phyloP scores from a whole-genome alignment of 78 protist species.

The Acrasis kona region DNA sequence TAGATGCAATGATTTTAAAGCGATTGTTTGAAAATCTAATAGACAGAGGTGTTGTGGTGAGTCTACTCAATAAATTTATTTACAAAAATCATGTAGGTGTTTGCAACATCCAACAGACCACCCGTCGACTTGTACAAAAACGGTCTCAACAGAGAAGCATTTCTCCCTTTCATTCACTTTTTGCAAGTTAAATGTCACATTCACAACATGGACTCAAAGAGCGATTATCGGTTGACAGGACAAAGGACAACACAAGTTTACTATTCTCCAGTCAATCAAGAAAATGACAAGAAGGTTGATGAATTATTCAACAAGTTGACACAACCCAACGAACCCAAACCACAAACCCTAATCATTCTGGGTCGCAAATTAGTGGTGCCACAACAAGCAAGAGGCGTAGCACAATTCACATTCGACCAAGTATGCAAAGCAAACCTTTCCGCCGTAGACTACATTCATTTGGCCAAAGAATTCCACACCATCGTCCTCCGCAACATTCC shows the following conservation, averaged over 20 bases:
- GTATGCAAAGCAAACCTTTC: constrained; percentile 34
- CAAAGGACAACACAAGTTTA: constrained; percentile 1
- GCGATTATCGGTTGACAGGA: constrained; percentile 65
- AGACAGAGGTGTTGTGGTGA: constrained; percentile 55
- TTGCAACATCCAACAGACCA: constrained; percentile 78
- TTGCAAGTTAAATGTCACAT: constrained; percentile 31
- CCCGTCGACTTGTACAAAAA: constrained; percentile 71
- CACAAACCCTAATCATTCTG: not conserved
- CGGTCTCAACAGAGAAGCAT: constrained; percentile 70
- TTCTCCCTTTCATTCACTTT: constrained; percentile 70
- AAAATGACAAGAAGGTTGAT: not conserved
- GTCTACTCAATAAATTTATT: too few relatives aligned
- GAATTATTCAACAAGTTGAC: constrained; percentile 10
- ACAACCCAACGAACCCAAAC: constrained; percentile 14
- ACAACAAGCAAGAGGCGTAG: constrained; percentile 20
- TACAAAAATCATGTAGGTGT: too few relatives aligned
- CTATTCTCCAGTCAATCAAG: not conserved
- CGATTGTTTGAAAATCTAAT: constrained; percentile 65
- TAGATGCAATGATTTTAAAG: constrained; percentile 80
- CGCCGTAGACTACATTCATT: constrained; percentile 67
- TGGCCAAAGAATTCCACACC: constrained; percentile 54
- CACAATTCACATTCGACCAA: constrained; percentile 43
- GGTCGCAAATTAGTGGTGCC: constrained; percentile 49
- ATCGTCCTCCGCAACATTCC: constrained; percentile 52
- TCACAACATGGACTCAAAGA: constrained; percentile 34